phyloP scores from a whole-genome alignment of 192 early-diverging fungal genomes.

The Jimgerdemannia flammicorona region DNA sequence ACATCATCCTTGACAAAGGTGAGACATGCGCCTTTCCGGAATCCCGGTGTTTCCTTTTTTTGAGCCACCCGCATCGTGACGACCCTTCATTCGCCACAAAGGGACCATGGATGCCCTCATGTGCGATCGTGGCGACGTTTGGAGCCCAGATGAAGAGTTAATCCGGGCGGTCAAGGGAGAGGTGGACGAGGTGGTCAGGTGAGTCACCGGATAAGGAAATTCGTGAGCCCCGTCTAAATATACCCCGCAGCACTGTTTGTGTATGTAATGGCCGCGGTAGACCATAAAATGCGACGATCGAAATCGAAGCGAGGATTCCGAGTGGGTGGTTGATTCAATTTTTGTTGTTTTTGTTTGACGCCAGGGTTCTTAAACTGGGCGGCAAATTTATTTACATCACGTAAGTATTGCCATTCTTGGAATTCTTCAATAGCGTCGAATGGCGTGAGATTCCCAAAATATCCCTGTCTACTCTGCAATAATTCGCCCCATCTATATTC shows the following conservation, averaged over 20 bases:
- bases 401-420: constrained; percentile 29
- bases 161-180: constrained; percentile 60
- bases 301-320: not conserved
- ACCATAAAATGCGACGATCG: not conserved
- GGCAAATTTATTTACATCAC: constrained; percentile 88
- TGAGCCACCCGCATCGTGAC: not conserved
- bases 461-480: not conserved
- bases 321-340: not conserved
- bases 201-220: not conserved
- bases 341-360: too few relatives aligned
- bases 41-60: not conserved
- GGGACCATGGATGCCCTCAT: constrained; percentile 87
- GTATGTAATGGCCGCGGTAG: not conserved
- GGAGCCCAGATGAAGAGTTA: constrained; percentile 77
- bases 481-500: too few relatives aligned
- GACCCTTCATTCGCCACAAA: not conserved
- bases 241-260: not conserved
- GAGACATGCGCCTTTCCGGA: not conserved
- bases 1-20: constrained; percentile 85
- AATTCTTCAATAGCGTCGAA: not conserved
- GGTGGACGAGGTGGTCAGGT: constrained; percentile 67
- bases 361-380: constrained; percentile 62
- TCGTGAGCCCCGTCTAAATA: too few relatives aligned
- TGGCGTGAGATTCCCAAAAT: not conserved
- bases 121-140: constrained; percentile 81